Percentiles rank a stretch among this genome's conserved stretches.
phyloP scores from a whole-genome alignment of 2,329 filamentous ascomycete species.

The Pseudopyricularia cyperi region DNA sequence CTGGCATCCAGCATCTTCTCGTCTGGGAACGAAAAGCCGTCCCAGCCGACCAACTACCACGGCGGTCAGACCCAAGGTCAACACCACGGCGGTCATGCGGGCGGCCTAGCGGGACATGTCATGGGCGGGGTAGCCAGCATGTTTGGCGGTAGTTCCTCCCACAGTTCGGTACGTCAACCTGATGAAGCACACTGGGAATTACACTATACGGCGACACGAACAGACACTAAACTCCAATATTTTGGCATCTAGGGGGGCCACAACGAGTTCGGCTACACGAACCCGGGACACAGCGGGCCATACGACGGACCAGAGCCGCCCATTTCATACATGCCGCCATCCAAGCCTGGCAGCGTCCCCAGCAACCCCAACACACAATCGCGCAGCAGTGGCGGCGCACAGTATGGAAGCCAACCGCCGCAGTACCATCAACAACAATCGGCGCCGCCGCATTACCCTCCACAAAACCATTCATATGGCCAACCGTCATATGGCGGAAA shows the following conservation, averaged over 20 bases:
- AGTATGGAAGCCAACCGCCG: neutral
- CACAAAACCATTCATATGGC: slow-evolving; percentile 1
- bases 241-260: neutral
- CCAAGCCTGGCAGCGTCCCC: slow-evolving; percentile 10
- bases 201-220: too few relatives aligned
- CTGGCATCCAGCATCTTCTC: slow-evolving; percentile 43
- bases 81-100: slow-evolving; percentile 16
- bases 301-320: slow-evolving; percentile 53
- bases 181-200: too few relatives aligned
- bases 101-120: slow-evolving; percentile 37
- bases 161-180: slow-evolving; percentile 21
- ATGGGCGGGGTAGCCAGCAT: slow-evolving; percentile 40
- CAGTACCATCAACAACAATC: neutral
- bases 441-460: neutral
- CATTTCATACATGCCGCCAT: slow-evolving; percentile 39
- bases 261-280: slow-evolving; percentile 49
- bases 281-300: slow-evolving; percentile 35
- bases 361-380: slow-evolving; percentile 7
- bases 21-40: slow-evolving; percentile 31
- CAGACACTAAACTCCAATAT: neutral
- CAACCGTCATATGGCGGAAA: slow-evolving; percentile 1
- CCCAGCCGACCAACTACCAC: slow-evolving; percentile 33
- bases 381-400: slow-evolving; percentile 12
- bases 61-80: slow-evolving; percentile 27
- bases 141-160: slow-evolving; percentile 31